Evolutionary conservation across 257 asterid species (phyloP).

Genomic region (Fraxinus pennsylvanica): DNA sequence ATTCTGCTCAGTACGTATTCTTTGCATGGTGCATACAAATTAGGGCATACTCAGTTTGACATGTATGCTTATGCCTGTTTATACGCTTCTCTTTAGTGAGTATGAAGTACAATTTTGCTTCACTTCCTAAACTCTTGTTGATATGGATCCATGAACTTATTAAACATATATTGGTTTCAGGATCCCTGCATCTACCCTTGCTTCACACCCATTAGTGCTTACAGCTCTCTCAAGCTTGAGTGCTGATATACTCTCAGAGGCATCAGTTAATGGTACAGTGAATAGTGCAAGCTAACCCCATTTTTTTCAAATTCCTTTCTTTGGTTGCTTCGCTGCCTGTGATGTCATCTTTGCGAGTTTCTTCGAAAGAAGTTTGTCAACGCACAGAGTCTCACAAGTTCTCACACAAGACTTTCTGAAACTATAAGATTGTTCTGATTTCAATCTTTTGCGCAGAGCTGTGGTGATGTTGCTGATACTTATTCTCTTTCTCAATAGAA

Average conservation of each 20-base stretch:
- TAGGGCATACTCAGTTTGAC: constrained; percentile 18
- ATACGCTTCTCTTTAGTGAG: constrained; percentile 14
- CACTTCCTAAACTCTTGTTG: constrained; percentile 23
- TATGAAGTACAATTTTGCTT: background rate
- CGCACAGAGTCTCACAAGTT: constrained; percentile 3
- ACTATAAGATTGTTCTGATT: constrained; percentile 1
- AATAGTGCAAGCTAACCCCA: constrained; percentile 28
- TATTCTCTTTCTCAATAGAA: background rate
- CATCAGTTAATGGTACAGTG: constrained; percentile 84
- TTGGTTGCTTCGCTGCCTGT: constrained; percentile 3
- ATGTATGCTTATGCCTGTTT: constrained; percentile 11
- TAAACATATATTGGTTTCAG: constrained; percentile 51
- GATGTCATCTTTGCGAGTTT: constrained; percentile 14
- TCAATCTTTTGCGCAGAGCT: background rate
- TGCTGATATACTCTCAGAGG: constrained; percentile 77
- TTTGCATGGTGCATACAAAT: constrained; percentile 16
- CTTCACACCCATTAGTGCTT: constrained; percentile 86
- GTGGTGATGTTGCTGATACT: background rate
- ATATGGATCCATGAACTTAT: constrained; percentile 26
- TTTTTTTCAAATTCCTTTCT: background rate
- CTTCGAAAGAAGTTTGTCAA: constrained; percentile 22
- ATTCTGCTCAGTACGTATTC: background rate
- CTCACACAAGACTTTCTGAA: constrained; percentile 21
- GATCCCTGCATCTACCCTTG: constrained; percentile 85
- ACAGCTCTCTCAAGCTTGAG: constrained; percentile 91